These are phyloP conservation scores for Eucalyptus polybractea DNA, from an alignment of 345 rosid species.

Conservation along the genomic window DNA sequence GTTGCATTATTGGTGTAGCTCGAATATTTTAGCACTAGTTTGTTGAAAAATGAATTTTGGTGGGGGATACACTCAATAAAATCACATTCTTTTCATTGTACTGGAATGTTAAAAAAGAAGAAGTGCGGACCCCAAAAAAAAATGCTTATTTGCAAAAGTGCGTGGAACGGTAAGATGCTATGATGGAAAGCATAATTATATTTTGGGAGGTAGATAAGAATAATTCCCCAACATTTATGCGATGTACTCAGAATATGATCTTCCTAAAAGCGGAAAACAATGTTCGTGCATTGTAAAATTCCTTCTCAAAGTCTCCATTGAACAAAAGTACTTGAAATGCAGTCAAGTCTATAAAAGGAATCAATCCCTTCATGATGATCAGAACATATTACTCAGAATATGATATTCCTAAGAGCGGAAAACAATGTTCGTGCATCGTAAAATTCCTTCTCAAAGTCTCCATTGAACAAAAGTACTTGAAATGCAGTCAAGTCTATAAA, in stretches of 20 bases:
- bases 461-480: not conserved
- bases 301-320: not conserved
- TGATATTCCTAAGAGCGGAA: not conserved
- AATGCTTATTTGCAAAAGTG: not conserved
- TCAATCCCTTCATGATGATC: not conserved
- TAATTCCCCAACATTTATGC: not conserved
- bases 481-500: not conserved
- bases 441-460: not conserved
- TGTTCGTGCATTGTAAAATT: not conserved
- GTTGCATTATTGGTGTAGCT: not conserved
- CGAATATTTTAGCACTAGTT: not conserved
- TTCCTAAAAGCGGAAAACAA: not conserved
- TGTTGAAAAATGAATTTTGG: not conserved
- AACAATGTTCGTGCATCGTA: not conserved
- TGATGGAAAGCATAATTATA: not conserved
- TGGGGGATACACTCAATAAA: not conserved
- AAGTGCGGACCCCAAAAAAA: not conserved
- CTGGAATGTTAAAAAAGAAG: not conserved
- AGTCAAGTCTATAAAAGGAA: not conserved
- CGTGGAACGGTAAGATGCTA: not conserved
- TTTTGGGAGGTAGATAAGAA: not conserved
- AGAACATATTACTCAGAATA: not conserved
- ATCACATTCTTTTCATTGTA: not conserved
- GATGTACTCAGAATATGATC: not conserved
- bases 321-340: not conserved